Percentiles rank a stretch among this genome's conserved stretches.
Conservation (phyloP, 352 stramenopile species). For the Blastocystis sp. region DNA sequence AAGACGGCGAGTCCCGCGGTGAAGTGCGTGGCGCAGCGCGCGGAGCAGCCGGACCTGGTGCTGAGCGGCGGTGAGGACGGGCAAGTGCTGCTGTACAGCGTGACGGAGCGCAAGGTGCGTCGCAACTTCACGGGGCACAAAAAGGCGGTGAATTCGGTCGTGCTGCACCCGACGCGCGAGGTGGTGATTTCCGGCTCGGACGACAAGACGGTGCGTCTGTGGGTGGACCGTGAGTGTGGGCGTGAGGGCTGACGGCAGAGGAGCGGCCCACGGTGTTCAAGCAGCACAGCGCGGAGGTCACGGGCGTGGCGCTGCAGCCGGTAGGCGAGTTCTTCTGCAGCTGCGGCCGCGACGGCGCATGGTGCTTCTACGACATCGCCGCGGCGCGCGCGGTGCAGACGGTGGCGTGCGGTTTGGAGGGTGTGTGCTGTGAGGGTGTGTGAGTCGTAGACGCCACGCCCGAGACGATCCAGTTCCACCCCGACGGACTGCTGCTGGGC, state of each 20-base stretch:
- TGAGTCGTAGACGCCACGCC: conserved; percentile 72
- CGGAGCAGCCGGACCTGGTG: conserved; percentile 71
- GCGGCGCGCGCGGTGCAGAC: conserved; percentile 64
- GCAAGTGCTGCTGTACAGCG: conserved; percentile 75
- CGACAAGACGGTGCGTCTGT: conserved; percentile 77
- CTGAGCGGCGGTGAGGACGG: conserved; percentile 75
- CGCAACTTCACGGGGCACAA: conserved; percentile 80
- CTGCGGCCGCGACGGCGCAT: conserved; percentile 79
- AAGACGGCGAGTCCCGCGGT: conserved; percentile 75
- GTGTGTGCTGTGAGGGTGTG: neutral
- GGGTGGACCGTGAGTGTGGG: conserved; percentile 42
- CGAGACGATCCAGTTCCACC: conserved; percentile 81
- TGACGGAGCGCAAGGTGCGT: conserved; percentile 74
- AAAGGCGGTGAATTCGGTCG: conserved; percentile 81
- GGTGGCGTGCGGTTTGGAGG: conserved; percentile 16
- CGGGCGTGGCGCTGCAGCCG: conserved; percentile 79
- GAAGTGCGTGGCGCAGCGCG: conserved; percentile 71
- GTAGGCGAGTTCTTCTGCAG: conserved; percentile 81
- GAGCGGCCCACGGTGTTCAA: conserved; percentile 57
- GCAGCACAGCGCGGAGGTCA: conserved; percentile 71
- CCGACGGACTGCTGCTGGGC: conserved; percentile 88
- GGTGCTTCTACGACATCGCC: conserved; percentile 81
- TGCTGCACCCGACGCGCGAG: conserved; percentile 79
- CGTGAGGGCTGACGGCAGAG: conserved; percentile 54
- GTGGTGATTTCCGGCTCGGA: conserved; percentile 78